Evolutionary conservation across 192 early-diverging fungal species (phyloP).

Genomic region (Coemansia sp.): DNA sequence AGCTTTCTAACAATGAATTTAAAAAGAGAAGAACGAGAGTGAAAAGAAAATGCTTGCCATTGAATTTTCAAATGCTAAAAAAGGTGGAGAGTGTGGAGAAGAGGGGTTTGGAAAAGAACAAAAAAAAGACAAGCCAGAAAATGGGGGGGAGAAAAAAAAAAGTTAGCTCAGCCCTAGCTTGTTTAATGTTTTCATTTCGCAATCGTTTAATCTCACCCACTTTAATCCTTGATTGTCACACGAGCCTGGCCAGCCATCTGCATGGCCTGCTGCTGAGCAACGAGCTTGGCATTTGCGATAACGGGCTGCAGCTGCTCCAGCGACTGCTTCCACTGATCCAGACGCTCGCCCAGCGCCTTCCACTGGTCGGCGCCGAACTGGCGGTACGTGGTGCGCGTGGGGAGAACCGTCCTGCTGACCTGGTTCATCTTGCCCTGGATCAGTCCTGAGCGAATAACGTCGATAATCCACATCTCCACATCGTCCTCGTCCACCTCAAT

Average conservation of each 20-base stretch:
- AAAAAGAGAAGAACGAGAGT: neutral
- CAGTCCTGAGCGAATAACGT: slow-evolving; percentile 88
- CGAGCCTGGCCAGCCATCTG: slow-evolving; percentile 34
- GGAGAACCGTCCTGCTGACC: slow-evolving; percentile 73
- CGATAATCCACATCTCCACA: slow-evolving; percentile 96
- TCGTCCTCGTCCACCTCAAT: slow-evolving; percentile 76
- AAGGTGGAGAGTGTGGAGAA: too few relatives aligned
- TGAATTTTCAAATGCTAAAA: too few relatives aligned
- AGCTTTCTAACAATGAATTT: neutral
- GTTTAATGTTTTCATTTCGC: neutral
- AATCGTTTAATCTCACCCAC: neutral
- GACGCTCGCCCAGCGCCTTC: slow-evolving; percentile 65
- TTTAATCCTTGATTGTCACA: slow-evolving; percentile 39
- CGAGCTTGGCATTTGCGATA: slow-evolving; percentile 82
- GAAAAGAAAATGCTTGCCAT: neutral
- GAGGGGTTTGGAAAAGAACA: neutral
- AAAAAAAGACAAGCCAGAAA: neutral
- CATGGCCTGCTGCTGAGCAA: slow-evolving; percentile 58
- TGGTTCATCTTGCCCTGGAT: slow-evolving; percentile 96
- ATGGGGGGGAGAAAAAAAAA: neutral
- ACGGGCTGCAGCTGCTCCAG: slow-evolving; percentile 82
- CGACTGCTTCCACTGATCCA: slow-evolving; percentile 80
- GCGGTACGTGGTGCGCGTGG: slow-evolving; percentile 84
- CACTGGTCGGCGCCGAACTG: slow-evolving; percentile 83
- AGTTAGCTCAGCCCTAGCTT: neutral